Conservation (phyloP, 257 asterid species). For the Penstemon davidsonii region DNA sequence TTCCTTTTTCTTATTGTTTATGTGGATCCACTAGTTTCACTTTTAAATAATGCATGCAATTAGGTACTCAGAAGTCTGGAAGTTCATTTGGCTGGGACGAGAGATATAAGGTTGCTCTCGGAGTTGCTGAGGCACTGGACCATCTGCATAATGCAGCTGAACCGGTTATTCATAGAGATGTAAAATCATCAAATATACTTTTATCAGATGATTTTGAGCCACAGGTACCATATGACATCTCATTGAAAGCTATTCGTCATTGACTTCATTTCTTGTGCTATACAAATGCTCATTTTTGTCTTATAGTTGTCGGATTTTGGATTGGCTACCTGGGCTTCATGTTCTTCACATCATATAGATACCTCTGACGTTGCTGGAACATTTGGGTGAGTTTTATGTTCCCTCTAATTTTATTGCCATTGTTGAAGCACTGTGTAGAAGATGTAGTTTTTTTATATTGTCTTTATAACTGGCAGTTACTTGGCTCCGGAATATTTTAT, state of each 20-base stretch:
- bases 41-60: slow-evolving; percentile 2
- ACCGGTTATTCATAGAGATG: slow-evolving; percentile 85
- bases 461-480: slow-evolving; percentile 50
- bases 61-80: slow-evolving; percentile 49
- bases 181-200: slow-evolving; percentile 91
- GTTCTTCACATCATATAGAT: slow-evolving; percentile 53
- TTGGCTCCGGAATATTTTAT: slow-evolving; percentile 91
- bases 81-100: slow-evolving; percentile 58
- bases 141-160: slow-evolving; percentile 60
- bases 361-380: slow-evolving; percentile 84
- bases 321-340: slow-evolving; percentile 74
- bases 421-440: slow-evolving; percentile 1
- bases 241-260: slow-evolving; percentile 2
- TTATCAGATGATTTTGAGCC: slow-evolving; percentile 81
- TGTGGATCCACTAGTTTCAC: neutral
- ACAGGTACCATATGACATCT: slow-evolving; percentile 47
- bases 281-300: slow-evolving; percentile 19
- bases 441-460: slow-evolving; percentile 8
- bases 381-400: slow-evolving; percentile 63
- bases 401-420: slow-evolving; percentile 19
- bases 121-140: slow-evolving; percentile 84
- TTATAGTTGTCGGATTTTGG: slow-evolving; percentile 91
- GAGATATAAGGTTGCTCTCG: slow-evolving; percentile 87
- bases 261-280: neutral
- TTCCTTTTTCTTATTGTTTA: slow-evolving; percentile 11